Evolutionary conservation across 2,329 filamentous ascomycete species (phyloP), one percentile per base, ranked within the genome.

Genomic region (Venturia effusa): DNA sequence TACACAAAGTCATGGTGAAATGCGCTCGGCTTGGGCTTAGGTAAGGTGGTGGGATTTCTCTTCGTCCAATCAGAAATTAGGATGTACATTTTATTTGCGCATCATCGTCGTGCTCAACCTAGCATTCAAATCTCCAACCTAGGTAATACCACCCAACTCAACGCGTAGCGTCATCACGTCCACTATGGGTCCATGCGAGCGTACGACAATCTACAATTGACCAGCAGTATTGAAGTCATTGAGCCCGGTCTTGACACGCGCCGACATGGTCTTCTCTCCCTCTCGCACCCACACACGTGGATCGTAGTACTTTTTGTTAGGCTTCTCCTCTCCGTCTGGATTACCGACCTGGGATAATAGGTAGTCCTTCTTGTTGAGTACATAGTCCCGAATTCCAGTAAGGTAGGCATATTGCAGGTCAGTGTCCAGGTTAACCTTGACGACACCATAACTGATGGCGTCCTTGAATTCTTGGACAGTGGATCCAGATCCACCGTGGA

Each of bases 401-500:
- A 94, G 84, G 84, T 97, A 99, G 66, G 93, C 92, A 78, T 87
- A 96, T 83, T 97, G 93, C 80, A 97, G 85, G 76, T 99, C 94
- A 61, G 94, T 99, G 80, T 99, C 94, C 72, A 99, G 83, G 83
- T 99, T 99, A 80, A 99, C 94, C 88, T 99, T 99, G 82, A 97
- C 88, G 71, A 99, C 93, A 83, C 94, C 94, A 79, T 93, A 89
- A 75, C 81, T 80, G 78, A 97, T 97, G 74, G 92, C 93, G 71
- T 91, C 86, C 68, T 82, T 83, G 84, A 89, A 99, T 81, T 99
- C 94, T 71, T 90, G 79, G 83, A 96, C 95, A 76, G 84, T 83
- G 69, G 90, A 95, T 70, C 94, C 94, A 68, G 90, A 96, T 72
- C 94, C 94, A 74, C 94, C 94, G 84, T 99, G 94, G 89, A 99